phyloP scores from a whole-genome alignment of 768 basidiomycete species.

The Tremella yokohamensis region DNA sequence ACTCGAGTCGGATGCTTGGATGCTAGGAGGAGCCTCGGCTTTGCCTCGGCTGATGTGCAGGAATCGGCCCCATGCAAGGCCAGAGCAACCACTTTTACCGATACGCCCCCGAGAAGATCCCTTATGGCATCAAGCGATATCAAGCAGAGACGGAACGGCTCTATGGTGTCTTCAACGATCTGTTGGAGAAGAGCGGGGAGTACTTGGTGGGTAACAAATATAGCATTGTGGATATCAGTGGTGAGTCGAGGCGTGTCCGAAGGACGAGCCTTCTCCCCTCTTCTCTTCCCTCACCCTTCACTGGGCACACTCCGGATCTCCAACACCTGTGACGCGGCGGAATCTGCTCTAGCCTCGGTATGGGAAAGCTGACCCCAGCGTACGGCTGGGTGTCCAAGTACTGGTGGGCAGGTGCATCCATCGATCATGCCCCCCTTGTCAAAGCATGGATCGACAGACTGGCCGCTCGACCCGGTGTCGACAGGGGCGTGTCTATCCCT shows the following conservation, averaged over 20 bases:
- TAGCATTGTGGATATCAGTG: conserved; percentile 58
- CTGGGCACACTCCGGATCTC: neutral
- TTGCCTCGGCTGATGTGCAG: conserved; percentile 2
- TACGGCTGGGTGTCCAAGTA: conserved; percentile 59
- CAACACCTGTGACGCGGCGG: neutral
- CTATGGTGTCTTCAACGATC: conserved; percentile 75
- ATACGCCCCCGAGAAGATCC: conserved; percentile 50
- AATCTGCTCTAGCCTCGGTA: no score
- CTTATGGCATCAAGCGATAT: conserved; percentile 59
- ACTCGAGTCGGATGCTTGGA: no score
- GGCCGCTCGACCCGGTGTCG: conserved; percentile 49
- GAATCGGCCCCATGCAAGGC: conserved; percentile 78
- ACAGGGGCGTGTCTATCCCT: conserved; percentile 50
- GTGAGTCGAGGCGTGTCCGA: conserved; percentile 35
- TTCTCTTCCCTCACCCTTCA: neutral
- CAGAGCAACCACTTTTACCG: conserved; percentile 69
- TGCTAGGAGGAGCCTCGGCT: no score
- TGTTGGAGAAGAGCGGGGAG: conserved; percentile 62
- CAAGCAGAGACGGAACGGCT: conserved; percentile 75
- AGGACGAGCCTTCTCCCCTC: neutral
- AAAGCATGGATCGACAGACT: conserved; percentile 58
- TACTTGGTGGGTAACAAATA: conserved; percentile 74
- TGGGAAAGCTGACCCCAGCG: conserved; percentile 16
- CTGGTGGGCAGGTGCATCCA: conserved; percentile 57
- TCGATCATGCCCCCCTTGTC: conserved; percentile 65